Conservation (phyloP, 192 early-diverging fungal species). For the Diversispora eburnea region DNA sequence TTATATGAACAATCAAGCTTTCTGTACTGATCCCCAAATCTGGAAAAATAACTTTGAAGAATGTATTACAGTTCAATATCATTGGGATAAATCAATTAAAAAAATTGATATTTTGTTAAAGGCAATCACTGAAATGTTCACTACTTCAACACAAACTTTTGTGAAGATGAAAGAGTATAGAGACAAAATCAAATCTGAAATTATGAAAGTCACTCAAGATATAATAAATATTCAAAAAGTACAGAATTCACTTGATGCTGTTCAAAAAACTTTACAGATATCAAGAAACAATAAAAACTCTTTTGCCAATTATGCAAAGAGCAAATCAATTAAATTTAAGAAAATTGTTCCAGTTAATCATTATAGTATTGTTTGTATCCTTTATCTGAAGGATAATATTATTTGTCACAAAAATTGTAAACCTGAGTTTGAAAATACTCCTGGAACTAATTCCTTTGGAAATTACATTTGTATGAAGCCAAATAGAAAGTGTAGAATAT, state of each 20-base stretch:
- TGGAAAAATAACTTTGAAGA: conserved; percentile 17
- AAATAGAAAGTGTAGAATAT: no score
- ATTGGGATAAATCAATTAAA: not conserved
- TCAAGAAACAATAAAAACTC: not conserved
- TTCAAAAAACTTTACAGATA: not conserved
- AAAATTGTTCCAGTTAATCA: not conserved
- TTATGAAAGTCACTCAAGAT: not conserved
- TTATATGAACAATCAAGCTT: conserved; percentile 10
- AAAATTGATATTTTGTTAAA: not conserved
- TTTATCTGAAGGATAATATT: not conserved
- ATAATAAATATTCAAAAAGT: conserved; percentile 6
- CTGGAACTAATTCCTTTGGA: no score
- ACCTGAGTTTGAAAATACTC: no score
- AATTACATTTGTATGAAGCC: no score
- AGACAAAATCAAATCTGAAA: conserved; percentile 15
- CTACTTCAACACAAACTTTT: conserved; percentile 10
- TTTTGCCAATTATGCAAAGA: conserved; percentile 18
- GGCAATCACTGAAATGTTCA: not conserved
- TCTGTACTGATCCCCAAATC: conserved; percentile 3
- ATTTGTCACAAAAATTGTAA: no score
- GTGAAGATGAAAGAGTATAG: not conserved
- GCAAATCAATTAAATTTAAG: not conserved
- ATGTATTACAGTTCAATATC: not conserved
- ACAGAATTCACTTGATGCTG: not conserved
- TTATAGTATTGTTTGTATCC: conserved; percentile 8